A percentile compares a stretch with the other conserved stretches of the same genome.
These are phyloP conservation scores for Cutaneotrichosporon sp. DNA, from an alignment of 1,284 basidiomycete species.

Conservation along the genomic window DNA sequence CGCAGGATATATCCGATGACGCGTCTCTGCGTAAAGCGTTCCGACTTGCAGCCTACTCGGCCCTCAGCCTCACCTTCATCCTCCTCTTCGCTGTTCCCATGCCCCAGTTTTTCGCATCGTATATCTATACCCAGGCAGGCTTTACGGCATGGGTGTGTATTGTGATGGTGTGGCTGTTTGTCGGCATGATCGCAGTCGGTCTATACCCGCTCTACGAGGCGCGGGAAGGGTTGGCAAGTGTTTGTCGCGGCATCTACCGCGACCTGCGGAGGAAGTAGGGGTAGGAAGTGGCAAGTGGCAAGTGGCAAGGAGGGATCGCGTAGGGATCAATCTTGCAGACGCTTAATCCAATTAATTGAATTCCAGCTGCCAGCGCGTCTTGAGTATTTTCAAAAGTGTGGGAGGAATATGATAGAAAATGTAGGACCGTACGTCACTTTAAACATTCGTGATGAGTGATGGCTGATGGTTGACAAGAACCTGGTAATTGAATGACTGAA, in stretches of 20 bases:
- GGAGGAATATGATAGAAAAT: too few relatives aligned
- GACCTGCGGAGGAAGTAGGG: slow-evolving; percentile 8
- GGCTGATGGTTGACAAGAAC: too few relatives aligned
- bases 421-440: too few relatives aligned
- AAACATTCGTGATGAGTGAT: too few relatives aligned
- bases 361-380: too few relatives aligned
- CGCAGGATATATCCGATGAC: slow-evolving; percentile 17
- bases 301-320: background rate
- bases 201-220: slow-evolving; percentile 85
- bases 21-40: slow-evolving; percentile 66
- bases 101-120: slow-evolving; percentile 75
- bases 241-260: slow-evolving; percentile 42
- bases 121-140: slow-evolving; percentile 67
- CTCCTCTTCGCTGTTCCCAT: slow-evolving; percentile 67
- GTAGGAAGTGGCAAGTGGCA: background rate
- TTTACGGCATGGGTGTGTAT: slow-evolving; percentile 65
- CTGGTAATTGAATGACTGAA: too few relatives aligned
- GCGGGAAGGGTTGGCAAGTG: slow-evolving; percentile 62
- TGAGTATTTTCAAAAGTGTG: too few relatives aligned
- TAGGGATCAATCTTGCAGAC: too few relatives aligned
- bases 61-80: slow-evolving; percentile 58
- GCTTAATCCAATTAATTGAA: too few relatives aligned
- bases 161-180: slow-evolving; percentile 79
- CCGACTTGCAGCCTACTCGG: slow-evolving; percentile 70
- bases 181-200: slow-evolving; percentile 70